phyloP scores from a whole-genome alignment of 345 rosid species.

The Eucalyptus virginea region DNA sequence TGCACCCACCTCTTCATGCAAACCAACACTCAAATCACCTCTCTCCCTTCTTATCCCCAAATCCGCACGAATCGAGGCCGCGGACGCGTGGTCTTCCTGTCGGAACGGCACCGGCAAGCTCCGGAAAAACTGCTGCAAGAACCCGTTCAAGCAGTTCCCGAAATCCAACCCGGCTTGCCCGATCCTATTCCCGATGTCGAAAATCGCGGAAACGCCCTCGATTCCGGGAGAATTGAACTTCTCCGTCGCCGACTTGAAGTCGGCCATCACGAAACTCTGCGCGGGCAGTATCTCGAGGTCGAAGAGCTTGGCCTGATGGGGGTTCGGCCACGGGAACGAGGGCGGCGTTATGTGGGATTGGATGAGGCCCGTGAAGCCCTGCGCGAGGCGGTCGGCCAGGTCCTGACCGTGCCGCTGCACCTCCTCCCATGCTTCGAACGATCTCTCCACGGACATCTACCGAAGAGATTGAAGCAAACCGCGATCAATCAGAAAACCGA shows the following conservation, averaged over 20 bases:
- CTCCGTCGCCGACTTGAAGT: constrained; percentile 29
- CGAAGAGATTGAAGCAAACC: not conserved
- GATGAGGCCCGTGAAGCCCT: constrained; percentile 77
- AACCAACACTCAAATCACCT: constrained; percentile 3
- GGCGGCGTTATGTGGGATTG: constrained; percentile 68
- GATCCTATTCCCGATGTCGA: constrained; percentile 66
- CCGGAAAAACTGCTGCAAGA: constrained; percentile 76
- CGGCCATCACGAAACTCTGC: constrained; percentile 23
- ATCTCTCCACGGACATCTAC: constrained; percentile 76
- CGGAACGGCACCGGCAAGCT: constrained; percentile 57
- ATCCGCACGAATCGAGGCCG: constrained; percentile 12
- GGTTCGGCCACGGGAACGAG: constrained; percentile 59
- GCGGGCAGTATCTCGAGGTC: constrained; percentile 53
- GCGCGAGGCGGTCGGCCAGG: constrained; percentile 80
- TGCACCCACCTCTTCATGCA: constrained; percentile 19
- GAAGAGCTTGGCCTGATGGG: constrained; percentile 44
- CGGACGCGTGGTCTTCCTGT: constrained; percentile 24
- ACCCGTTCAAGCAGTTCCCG: constrained; percentile 61
- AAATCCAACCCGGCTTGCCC: constrained; percentile 91
- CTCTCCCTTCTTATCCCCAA: constrained; percentile 4
- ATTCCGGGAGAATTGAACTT: constrained; percentile 17
- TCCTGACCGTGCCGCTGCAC: constrained; percentile 93
- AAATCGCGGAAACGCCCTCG: constrained; percentile 58
- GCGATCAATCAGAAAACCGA: not conserved
- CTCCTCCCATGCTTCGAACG: constrained; percentile 96